A percentile compares a stretch with the other conserved stretches of the same genome.
phyloP scores from a whole-genome alignment of 805 yeast genomes.

The Cyberlindnera nakhonratchasimensis region DNA sequence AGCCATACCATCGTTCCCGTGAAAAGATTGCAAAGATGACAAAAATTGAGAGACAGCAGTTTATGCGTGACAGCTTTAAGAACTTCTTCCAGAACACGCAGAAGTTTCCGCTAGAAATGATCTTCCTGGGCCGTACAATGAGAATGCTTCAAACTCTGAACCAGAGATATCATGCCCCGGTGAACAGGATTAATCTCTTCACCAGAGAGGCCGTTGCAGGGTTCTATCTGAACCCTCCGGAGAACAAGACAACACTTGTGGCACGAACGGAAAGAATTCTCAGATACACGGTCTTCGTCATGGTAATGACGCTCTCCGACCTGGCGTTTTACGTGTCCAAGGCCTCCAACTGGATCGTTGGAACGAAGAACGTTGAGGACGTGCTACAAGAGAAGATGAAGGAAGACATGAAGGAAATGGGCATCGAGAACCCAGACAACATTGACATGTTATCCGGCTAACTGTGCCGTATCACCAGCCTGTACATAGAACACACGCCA shows the following conservation, averaged over 20 bases:
- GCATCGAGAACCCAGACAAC: conserved; percentile 26
- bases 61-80: conserved; percentile 45
- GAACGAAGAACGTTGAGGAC: conserved; percentile 26
- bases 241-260: background rate
- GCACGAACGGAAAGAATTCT: conserved; percentile 9
- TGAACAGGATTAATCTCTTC: conserved; percentile 64
- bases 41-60: conserved; percentile 40
- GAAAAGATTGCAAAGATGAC: conserved; percentile 30
- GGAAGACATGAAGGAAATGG: conserved; percentile 26
- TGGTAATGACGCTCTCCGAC: conserved; percentile 23
- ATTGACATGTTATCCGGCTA: conserved; percentile 22
- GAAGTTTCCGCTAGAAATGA: conserved; percentile 61
- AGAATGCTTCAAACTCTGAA: conserved; percentile 71
- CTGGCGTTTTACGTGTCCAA: conserved; percentile 21
- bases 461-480: no score
- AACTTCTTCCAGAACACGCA: conserved; percentile 58
- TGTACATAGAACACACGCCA: background rate
- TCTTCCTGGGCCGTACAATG: conserved; percentile 68
- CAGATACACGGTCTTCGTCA: conserved; percentile 23
- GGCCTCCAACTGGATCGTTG: conserved; percentile 19
- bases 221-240: conserved; percentile 22
- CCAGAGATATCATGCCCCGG: conserved; percentile 63
- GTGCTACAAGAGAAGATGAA: conserved; percentile 22
- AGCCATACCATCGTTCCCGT: conserved; percentile 37
- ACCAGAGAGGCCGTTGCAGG: conserved; percentile 51